Conservation (phyloP, 345 rosid species). For the Corymbia maculata region DNA sequence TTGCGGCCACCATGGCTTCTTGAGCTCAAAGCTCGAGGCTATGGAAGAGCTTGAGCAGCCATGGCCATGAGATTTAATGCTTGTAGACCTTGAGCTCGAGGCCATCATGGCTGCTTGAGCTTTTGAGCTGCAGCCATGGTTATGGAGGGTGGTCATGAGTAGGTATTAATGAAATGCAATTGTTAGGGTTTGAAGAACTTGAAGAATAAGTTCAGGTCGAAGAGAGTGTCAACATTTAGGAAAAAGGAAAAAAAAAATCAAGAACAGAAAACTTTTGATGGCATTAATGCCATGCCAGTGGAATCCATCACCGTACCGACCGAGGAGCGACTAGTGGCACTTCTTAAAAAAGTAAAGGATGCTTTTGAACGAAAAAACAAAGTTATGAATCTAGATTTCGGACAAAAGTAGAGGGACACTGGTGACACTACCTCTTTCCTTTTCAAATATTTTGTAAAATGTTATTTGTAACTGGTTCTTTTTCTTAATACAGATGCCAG, state of each 20-base stretch:
- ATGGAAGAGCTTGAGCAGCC: too few relatives aligned
- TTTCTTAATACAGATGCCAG: neutral
- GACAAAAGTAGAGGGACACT: neutral
- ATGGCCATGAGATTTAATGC: too few relatives aligned
- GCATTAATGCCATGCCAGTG: neutral
- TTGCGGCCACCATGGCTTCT: neutral
- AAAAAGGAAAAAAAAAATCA: neutral
- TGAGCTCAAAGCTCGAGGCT: neutral
- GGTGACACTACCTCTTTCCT: neutral
- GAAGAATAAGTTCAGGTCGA: neutral
- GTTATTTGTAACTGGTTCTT: neutral
- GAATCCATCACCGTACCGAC: neutral
- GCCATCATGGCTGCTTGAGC: neutral
- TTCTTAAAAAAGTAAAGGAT: neutral
- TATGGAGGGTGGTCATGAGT: neutral
- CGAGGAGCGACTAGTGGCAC: neutral
- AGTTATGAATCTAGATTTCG: neutral
- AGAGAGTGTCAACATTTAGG: neutral
- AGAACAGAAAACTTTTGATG: neutral
- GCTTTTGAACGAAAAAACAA: neutral
- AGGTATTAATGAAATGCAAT: neutral
- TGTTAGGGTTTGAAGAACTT: neutral
- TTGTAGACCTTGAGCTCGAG: neutral
- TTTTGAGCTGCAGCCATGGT: neutral
- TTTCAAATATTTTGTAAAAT: neutral